Evolutionary conservation across 441 rosid species (phyloP), one percentile per base, ranked within the genome.

Genomic region (Eruca vesicaria): DNA sequence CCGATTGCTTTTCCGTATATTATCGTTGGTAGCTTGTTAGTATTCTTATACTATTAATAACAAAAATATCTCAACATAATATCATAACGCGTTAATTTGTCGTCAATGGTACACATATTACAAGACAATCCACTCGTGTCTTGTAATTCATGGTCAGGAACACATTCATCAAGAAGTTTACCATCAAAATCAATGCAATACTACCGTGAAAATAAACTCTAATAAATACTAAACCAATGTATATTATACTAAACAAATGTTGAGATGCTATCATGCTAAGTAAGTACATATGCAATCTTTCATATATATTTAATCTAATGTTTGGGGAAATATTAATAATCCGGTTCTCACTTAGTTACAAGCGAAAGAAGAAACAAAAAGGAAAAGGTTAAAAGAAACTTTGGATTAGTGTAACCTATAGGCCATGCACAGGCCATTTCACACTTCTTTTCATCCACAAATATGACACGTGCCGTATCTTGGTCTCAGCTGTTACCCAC

Each of bases 351-450:
- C 45, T 19, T n/a, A 29, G 55, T 69, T 61, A 60, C 9, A 59
- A 55, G 32, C 20, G 32, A 43, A 52, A 65, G 66, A 83, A 66
- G 71, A 68, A 66, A 31, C 61, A 41, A 9, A 20, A 61, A 72
- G 70, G 75, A 55, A 69, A 66, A 76, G 66, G 77, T 68, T 72
- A 71, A 69, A 64, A 69, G 62, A 73, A 62, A 66, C 50, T 76
- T 41, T 62, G 73, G 69, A 75, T 76, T 80, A 74, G 77, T 80
- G 90, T 82, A 79, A 85, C 86, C 78, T 77, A 81, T 52, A 82
- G 56, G 74, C 60, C 91, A 90, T 88, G 96, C 93, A 90, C 75
- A 82, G 89, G 91, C 83, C 84, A 75, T 70, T 29, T 63, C 60
- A 85, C 79, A 82, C 79, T 79, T 73, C 5, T 45, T 74, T 32